Evolutionary conservation across 805 yeast species (phyloP).

Genomic region (Saccharomycopsis microspora): DNA sequence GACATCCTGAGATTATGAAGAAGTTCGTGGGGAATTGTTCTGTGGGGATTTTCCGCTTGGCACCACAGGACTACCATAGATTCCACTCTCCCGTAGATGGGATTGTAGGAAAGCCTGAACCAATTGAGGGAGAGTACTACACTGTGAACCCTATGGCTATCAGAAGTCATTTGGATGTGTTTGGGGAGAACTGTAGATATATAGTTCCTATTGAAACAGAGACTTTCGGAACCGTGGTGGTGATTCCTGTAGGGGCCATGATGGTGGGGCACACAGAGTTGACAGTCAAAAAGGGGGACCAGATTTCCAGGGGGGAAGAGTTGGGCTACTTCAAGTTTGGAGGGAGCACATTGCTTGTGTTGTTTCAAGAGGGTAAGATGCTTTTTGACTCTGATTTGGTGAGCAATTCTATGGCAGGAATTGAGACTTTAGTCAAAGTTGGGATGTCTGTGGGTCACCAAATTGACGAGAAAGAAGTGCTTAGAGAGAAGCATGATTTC

Average conservation of each 20-base stretch:
- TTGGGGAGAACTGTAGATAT: constrained; percentile 80
- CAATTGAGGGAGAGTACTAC: constrained; percentile 82
- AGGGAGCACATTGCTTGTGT: constrained; percentile 72
- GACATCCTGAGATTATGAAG: constrained; percentile 27
- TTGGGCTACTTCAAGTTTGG: constrained; percentile 94
- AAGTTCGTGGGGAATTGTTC: constrained; percentile 40
- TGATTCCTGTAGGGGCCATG: constrained; percentile 93
- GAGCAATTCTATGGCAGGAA: constrained; percentile 49
- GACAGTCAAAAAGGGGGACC: constrained; percentile 50
- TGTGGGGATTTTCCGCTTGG: constrained; percentile 73
- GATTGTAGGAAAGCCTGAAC: constrained; percentile 46
- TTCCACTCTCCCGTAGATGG: constrained; percentile 88
- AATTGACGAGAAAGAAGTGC: constrained; percentile 35
- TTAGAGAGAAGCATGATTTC: constrained; percentile 35
- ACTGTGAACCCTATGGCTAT: constrained; percentile 98
- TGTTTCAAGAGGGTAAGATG: constrained; percentile 43
- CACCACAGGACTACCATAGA: constrained; percentile 96
- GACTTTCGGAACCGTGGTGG: constrained; percentile 66
- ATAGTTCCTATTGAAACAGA: constrained; percentile 66
- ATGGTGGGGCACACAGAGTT: constrained; percentile 90
- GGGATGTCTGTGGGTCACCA: constrained; percentile 89
- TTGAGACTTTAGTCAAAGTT: constrained; percentile 78
- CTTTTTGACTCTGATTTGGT: constrained; percentile 64
- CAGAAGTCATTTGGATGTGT: constrained; percentile 78
- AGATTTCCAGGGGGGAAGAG: constrained; percentile 62